Evolutionary conservation across 768 basidiomycete species (phyloP).

Genomic region (Cyclocybe cylindracea): DNA sequence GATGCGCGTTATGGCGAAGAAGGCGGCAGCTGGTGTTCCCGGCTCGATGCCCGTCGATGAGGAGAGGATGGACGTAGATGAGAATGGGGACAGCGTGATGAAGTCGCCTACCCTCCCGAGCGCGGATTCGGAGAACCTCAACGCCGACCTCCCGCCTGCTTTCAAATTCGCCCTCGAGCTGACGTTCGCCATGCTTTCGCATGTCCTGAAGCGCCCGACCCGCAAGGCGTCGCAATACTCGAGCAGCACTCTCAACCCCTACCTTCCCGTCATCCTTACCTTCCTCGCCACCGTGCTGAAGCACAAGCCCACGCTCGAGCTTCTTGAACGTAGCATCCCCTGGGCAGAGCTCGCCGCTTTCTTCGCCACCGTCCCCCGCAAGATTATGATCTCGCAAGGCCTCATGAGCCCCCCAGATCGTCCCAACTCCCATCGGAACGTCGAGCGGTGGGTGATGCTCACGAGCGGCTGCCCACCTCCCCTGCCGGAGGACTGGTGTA

Average conservation of each 20-base stretch:
- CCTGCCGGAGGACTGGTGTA: slow-evolving; percentile 91
- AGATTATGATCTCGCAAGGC: slow-evolving; percentile 49
- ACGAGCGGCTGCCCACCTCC: slow-evolving; percentile 70
- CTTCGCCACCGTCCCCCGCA: slow-evolving; percentile 60
- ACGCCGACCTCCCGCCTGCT: slow-evolving; percentile 55
- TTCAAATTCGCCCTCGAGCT: slow-evolving; percentile 80
- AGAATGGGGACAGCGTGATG: slow-evolving; percentile 18
- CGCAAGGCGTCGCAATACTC: slow-evolving; percentile 61
- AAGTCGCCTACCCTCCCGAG: slow-evolving; percentile 32
- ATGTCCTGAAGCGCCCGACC: slow-evolving; percentile 64
- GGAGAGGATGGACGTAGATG: slow-evolving; percentile 40
- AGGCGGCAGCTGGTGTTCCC: slow-evolving; percentile 32
- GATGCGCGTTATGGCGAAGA: slow-evolving; percentile 55
- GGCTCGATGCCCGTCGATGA: slow-evolving; percentile 47
- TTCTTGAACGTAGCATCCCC: slow-evolving; percentile 79
- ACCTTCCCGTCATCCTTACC: slow-evolving; percentile 83
- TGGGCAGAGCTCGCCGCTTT: slow-evolving; percentile 76
- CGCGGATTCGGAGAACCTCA: slow-evolving; percentile 30
- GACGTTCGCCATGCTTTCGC: slow-evolving; percentile 74
- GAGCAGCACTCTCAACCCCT: slow-evolving; percentile 72
- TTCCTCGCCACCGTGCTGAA: slow-evolving; percentile 82
- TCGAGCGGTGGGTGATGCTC: slow-evolving; percentile 65
- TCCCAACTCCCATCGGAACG: slow-evolving; percentile 14
- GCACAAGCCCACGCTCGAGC: slow-evolving; percentile 55
- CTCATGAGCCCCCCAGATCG: slow-evolving; percentile 24